Percentiles rank a stretch among this genome's conserved stretches.
phyloP scores from a whole-genome alignment of 352 stramenopile species.

The Phytophthora pisi region DNA sequence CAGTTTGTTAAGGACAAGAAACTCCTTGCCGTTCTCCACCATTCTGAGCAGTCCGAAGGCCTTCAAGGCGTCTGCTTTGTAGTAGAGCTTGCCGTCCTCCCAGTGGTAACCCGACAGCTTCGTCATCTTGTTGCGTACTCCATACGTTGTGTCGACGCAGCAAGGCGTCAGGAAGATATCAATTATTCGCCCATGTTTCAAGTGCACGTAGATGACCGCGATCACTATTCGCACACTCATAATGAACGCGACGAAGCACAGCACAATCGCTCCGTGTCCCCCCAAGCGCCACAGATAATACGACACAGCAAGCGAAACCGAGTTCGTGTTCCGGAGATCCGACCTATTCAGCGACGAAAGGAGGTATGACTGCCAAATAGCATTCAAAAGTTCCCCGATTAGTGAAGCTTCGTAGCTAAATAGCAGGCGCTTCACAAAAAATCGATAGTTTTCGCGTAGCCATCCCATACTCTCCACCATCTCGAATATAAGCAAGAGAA shows the following conservation, averaged over 20 bases:
- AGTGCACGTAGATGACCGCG: constrained; percentile 1
- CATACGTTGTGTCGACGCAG: constrained; percentile 15
- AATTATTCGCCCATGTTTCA: background rate
- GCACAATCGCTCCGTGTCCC: constrained; percentile 6
- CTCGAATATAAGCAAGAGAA: constrained; percentile 9
- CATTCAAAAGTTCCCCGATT: background rate
- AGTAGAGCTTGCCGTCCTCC: constrained; percentile 10
- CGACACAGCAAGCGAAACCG: background rate
- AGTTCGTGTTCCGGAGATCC: background rate
- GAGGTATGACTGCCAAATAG: constrained; percentile 5
- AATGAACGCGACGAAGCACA: constrained; percentile 15
- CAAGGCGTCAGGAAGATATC: constrained; percentile 3
- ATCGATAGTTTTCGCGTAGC: constrained; percentile 1
- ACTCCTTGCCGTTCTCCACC: constrained; percentile 17
- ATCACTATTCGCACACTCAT: constrained; percentile 11
- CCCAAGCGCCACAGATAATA: constrained; percentile 20
- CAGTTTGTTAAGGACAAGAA: constrained; percentile 20
- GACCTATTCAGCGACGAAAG: constrained; percentile 17
- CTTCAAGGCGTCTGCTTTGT: constrained; percentile 16
- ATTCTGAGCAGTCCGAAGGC: constrained; percentile 29
- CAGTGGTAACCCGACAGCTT: constrained; percentile 17
- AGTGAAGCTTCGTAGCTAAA: constrained; percentile 13
- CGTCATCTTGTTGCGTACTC: constrained; percentile 14
- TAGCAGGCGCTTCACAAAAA: constrained; percentile 4
- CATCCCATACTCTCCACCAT: constrained; percentile 3